Conservation (phyloP, 179 eudicot species). For the Camellia oleifera region DNA sequence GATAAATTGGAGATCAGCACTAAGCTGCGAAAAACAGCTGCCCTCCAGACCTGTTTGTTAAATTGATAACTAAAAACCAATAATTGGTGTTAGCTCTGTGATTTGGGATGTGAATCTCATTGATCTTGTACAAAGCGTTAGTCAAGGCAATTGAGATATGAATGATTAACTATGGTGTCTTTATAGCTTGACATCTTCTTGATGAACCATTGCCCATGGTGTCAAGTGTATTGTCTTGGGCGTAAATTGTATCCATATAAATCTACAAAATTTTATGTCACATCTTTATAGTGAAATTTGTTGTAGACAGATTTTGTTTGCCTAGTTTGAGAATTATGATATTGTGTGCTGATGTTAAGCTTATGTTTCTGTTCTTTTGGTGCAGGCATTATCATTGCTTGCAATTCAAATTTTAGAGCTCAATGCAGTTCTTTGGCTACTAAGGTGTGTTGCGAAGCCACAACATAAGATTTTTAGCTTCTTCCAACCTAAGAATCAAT, state of each 20-base stretch:
- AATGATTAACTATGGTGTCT: neutral
- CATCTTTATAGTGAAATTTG: neutral
- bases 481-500: slow-evolving; percentile 36
- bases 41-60: neutral
- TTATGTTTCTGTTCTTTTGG: slow-evolving; percentile 7
- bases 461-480: slow-evolving; percentile 34
- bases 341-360: slow-evolving; percentile 13
- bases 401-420: slow-evolving; percentile 63
- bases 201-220: neutral
- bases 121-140: neutral
- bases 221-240: too few species aligned
- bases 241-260: neutral
- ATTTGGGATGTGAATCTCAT: neutral
- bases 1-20: slow-evolving; percentile 6
- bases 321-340: neutral
- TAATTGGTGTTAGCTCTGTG: neutral
- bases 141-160: neutral
- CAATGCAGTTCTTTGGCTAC: slow-evolving; percentile 42
- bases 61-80: neutral
- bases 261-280: neutral
- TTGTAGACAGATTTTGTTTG: too few species aligned
- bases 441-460: slow-evolving; percentile 48
- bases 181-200: neutral
- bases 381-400: slow-evolving; percentile 60
- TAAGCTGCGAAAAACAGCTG: neutral